Evolutionary conservation across 2,329 filamentous ascomycete genomes (phyloP), one percentile per base, ranked within the genome.

Genomic region (Sporothrix dimorphospora): DNA sequence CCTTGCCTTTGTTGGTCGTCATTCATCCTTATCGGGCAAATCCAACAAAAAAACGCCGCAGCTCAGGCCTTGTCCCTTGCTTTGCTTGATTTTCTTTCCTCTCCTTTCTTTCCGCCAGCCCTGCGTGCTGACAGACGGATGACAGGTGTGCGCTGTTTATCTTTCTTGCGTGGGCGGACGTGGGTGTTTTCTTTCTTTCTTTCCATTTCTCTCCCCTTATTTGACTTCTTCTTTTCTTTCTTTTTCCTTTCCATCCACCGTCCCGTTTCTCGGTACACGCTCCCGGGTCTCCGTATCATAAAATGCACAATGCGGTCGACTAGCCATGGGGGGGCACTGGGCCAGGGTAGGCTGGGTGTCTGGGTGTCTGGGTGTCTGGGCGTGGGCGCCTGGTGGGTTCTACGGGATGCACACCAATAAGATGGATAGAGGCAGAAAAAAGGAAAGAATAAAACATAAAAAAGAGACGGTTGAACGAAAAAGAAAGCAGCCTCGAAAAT

Each of bases 211-310:
- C 55, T n/a, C 55, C 24, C 47, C 24, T 40, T 61, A 38, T 27
- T 24, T 40, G 30, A 51, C 24, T 27, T 27, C 27, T 67, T 34
- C 42, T 51, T 68, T 53, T 57, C 19, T 27, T 42, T 69, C 51
- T 45, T 27, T 9, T 21, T 21, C 47, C 63, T 34, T 47, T 68
- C 47, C 38, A 55, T 65, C 59, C 59, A 27, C n/a, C n/a, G 45
- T 49, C 19, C 63, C 42, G 63, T 49, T 67, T 67, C 42, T 67
- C 65, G 65, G 65, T 30, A 67, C 45, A 45, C 66, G 14, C 47
- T 69, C 30, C 47, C 47, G 66, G 30, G 19, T 69, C 66, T 69
- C 47, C 65, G 65, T 51, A 53, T 53, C 47, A 4, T 24, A 21
- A 51, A 67, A 66, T 66, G 45, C 45, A 30, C n/a, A 49, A 66